Conservation (phyloP, 2,329 filamentous ascomycete genomes). For the Geosmithia morbida region DNA sequence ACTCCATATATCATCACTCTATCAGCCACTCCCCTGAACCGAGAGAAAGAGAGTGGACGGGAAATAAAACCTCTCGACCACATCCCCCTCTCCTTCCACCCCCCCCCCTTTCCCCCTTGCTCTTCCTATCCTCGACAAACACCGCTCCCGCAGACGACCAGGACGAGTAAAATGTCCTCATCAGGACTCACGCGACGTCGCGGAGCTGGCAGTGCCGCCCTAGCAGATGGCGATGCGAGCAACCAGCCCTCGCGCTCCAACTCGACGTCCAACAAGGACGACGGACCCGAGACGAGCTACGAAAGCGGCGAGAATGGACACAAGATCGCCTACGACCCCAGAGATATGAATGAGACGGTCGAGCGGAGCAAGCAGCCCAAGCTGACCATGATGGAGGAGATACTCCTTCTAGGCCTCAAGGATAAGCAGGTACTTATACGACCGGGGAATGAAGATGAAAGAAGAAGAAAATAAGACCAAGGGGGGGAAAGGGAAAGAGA, state of each 20-base stretch:
- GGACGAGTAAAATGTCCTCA: conserved; percentile 15
- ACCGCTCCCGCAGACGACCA: background rate
- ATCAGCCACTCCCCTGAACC: too few species aligned
- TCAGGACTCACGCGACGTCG: conserved; percentile 50
- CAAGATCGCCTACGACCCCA: conserved; percentile 94
- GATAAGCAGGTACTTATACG: conserved; percentile 74
- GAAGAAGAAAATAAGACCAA: too few species aligned
- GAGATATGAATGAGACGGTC: conserved; percentile 92
- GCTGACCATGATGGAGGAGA: conserved; percentile 96
- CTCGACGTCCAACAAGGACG: conserved; percentile 38
- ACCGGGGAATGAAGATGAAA: background rate
- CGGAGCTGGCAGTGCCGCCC: conserved; percentile 57
- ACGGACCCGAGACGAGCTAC: conserved; percentile 65
- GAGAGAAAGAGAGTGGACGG: too few species aligned
- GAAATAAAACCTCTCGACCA: too few species aligned
- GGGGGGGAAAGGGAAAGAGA: too few species aligned
- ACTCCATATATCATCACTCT: too few species aligned
- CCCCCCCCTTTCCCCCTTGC: too few species aligned
- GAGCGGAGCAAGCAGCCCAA: conserved; percentile 97
- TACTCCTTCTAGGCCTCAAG: conserved; percentile 87
- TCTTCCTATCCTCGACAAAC: too few species aligned
- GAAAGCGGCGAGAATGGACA: conserved; percentile 89
- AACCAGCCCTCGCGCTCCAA: conserved; percentile 42
- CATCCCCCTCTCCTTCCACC: too few species aligned
- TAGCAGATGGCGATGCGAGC: conserved; percentile 44